Conservation (phyloP, 495 filamentous ascomycete genomes). For the Penicillium tannophilum region DNA sequence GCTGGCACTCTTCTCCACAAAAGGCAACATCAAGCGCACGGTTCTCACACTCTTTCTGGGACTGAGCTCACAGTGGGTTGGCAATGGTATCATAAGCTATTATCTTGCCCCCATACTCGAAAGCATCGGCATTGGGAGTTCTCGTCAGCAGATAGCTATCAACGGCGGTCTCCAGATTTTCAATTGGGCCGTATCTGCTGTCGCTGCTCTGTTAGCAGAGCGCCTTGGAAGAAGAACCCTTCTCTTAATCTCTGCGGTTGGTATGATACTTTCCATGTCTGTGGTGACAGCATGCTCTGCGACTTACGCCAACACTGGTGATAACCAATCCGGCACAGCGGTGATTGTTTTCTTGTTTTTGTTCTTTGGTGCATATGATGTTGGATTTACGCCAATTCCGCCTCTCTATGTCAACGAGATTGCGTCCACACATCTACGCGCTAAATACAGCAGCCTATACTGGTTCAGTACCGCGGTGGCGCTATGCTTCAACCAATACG, state of each 20-base stretch:
- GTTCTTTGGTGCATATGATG: slow-evolving; percentile 57
- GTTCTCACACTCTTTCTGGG: slow-evolving; percentile 59
- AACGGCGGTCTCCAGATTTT: slow-evolving; percentile 30
- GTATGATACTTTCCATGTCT: slow-evolving; percentile 60
- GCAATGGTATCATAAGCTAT: slow-evolving; percentile 67
- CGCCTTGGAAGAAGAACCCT: slow-evolving; percentile 56
- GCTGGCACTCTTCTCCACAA: slow-evolving; percentile 41
- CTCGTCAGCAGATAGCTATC: slow-evolving; percentile 44
- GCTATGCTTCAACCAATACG: slow-evolving; percentile 51
- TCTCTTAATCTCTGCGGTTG: slow-evolving; percentile 54
- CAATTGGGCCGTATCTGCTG: slow-evolving; percentile 31
- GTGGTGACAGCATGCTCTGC: slow-evolving; percentile 53
- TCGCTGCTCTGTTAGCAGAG: slow-evolving; percentile 57
- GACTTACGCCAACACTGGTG: slow-evolving; percentile 45
- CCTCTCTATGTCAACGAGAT: slow-evolving; percentile 67
- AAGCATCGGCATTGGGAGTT: slow-evolving; percentile 53
- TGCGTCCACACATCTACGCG: slow-evolving; percentile 64
- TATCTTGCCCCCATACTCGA: slow-evolving; percentile 57
- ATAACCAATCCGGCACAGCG: slow-evolving; percentile 39
- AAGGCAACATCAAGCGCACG: slow-evolving; percentile 68
- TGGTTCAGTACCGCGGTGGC: slow-evolving; percentile 62
- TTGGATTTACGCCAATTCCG: slow-evolving; percentile 62
- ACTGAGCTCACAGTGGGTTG: slow-evolving; percentile 62
- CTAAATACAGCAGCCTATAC: slow-evolving; percentile 44
- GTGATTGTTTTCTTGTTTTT: slow-evolving; percentile 59